phyloP scores from a whole-genome alignment of 305 asterid genomes.

The Lippia alba region DNA sequence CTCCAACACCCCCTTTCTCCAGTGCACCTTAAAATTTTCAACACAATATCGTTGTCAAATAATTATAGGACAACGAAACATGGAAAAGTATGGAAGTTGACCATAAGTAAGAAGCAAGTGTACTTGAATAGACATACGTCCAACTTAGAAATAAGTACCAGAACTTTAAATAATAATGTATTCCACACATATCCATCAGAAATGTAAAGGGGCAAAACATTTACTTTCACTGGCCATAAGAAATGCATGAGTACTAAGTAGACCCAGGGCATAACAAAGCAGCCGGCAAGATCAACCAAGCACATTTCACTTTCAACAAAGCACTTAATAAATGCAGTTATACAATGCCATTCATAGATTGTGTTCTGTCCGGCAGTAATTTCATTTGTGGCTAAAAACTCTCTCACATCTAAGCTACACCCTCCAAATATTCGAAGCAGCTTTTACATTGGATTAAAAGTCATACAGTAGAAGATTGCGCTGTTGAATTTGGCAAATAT shows the following conservation, averaged over 20 bases:
- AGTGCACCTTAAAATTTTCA: conserved; percentile 66
- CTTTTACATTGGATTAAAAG: conserved; percentile 7
- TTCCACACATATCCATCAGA: conserved; percentile 11
- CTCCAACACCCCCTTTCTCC: conserved; percentile 99
- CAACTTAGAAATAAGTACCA: not conserved
- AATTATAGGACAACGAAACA: conserved; percentile 21
- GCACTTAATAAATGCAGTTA: conserved; percentile 9
- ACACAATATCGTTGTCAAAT: conserved; percentile 29
- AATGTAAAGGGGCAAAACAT: conserved; percentile 15
- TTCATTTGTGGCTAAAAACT: conserved; percentile 17
- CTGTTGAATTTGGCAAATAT: not conserved
- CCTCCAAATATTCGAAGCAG: conserved; percentile 22
- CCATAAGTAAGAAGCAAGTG: conserved; percentile 5
- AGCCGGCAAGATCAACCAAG: conserved; percentile 23
- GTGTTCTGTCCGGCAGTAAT: conserved; percentile 17
- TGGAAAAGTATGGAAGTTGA: conserved; percentile 9
- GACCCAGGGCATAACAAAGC: conserved; percentile 29
- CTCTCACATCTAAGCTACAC: conserved; percentile 25
- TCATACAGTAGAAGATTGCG: conserved; percentile 21
- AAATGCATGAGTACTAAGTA: conserved; percentile 26
- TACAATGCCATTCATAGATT: conserved; percentile 13
- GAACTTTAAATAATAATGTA: conserved; percentile 25
- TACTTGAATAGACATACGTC: conserved; percentile 16
- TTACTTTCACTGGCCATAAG: conserved; percentile 18
- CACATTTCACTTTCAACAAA: conserved; percentile 20